phyloP scores from a whole-genome alignment of 352 stramenopile genomes.

The Chloridella minuta region DNA sequence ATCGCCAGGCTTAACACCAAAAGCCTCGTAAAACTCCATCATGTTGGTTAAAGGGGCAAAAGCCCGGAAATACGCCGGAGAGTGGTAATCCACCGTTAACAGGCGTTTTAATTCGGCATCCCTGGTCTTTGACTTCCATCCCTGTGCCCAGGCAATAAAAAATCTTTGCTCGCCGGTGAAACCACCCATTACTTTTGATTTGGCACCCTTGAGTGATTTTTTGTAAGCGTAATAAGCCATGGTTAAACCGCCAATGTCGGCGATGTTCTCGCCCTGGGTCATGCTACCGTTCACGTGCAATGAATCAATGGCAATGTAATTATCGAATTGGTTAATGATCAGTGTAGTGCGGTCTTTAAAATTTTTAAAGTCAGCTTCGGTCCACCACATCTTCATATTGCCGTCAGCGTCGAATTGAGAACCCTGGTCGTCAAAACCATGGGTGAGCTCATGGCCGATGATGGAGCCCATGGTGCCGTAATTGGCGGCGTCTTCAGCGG shows the following conservation, averaged over 20 bases:
- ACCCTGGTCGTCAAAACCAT: constrained; percentile 63
- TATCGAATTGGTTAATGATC: too few species aligned
- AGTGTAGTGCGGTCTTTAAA: constrained; percentile 31
- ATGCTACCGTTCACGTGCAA: constrained; percentile 42
- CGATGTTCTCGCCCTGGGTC: constrained; percentile 57
- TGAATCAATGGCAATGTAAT: constrained; percentile 20
- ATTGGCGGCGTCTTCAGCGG: constrained; percentile 44
- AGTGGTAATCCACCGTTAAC: constrained; percentile 34
- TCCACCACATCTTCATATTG: constrained; percentile 65
- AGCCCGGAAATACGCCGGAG: constrained; percentile 29
- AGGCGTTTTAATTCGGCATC: constrained; percentile 30
- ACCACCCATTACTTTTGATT: constrained; percentile 1
- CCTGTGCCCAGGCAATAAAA: constrained; percentile 32
- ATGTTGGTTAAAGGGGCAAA: constrained; percentile 36
- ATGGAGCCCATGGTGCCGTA: constrained; percentile 59
- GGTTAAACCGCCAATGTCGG: constrained; percentile 44
- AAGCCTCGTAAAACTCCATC: constrained; percentile 33
- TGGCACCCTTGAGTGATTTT: constrained; percentile 23
- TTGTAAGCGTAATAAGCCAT: constrained; percentile 42
- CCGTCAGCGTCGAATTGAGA: constrained; percentile 44
- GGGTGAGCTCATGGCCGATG: constrained; percentile 70
- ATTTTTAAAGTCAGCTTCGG: constrained; percentile 32
- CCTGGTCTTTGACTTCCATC: constrained; percentile 29
- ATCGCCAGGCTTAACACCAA: constrained; percentile 25
- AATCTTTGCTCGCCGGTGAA: constrained; percentile 31